These are phyloP conservation scores for Aspergillus chevalieri DNA, from an alignment of 2,329 filamentous ascomycete genomes.

Conservation along the genomic window DNA sequence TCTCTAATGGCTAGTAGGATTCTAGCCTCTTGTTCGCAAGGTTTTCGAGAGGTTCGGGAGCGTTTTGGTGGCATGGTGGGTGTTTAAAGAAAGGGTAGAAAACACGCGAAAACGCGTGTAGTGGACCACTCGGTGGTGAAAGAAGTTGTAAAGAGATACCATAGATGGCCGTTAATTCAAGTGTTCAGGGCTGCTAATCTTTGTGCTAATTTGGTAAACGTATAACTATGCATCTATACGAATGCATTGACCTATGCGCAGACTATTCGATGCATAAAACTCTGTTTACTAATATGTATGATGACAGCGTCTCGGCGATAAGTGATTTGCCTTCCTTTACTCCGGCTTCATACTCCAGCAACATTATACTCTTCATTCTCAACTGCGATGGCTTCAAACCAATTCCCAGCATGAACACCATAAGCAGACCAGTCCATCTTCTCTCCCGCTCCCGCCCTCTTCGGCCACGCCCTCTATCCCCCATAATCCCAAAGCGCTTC, in stretches of 20 bases:
- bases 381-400: not conserved
- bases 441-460: not conserved
- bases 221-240: not conserved
- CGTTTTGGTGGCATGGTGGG: too few species aligned
- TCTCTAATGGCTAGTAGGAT: too few species aligned
- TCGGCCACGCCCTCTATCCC: not conserved
- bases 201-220: too few species aligned
- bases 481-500: conserved; percentile 18
- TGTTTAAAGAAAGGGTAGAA: too few species aligned
- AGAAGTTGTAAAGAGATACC: too few species aligned
- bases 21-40: too few species aligned
- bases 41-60: too few species aligned
- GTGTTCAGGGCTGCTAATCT: too few species aligned
- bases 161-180: too few species aligned
- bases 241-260: not conserved
- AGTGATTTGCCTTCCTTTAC: not conserved
- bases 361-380: not conserved
- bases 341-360: not conserved
- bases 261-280: not conserved
- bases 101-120: too few species aligned
- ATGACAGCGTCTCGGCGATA: not conserved
- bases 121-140: too few species aligned
- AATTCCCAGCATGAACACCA: not conserved
- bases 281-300: not conserved
- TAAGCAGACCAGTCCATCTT: not conserved